A percentile compares a stretch with the other conserved stretches of the same genome.
Evolutionary conservation across 495 filamentous ascomycete species (phyloP).

Genomic region (Lasiosphaeria ovina): DNA sequence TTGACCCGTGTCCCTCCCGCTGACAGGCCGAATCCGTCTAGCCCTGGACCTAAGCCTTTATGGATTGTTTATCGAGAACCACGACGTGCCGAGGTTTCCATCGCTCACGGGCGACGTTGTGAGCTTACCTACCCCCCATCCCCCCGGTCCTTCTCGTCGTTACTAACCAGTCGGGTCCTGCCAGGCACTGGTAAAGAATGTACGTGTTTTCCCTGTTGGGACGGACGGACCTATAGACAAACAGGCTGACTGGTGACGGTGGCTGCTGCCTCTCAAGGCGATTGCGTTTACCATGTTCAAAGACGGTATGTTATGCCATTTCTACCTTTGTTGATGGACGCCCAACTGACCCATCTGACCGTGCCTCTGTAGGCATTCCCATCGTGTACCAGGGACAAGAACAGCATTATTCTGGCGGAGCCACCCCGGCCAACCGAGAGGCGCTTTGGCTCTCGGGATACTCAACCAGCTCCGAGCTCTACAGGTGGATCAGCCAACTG

Average conservation of each 20-base stretch:
- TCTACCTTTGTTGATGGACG: constrained; percentile 33
- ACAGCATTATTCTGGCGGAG: constrained; percentile 61
- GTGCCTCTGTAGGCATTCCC: constrained; percentile 34
- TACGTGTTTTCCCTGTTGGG: constrained; percentile 5
- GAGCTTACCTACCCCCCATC: not conserved
- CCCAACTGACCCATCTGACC: constrained; percentile 41
- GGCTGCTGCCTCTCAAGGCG: constrained; percentile 43
- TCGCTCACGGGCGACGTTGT: constrained; percentile 52
- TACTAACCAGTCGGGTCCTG: not conserved
- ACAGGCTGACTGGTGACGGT: not conserved
- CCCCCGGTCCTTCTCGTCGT: not conserved
- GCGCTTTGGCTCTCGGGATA: constrained; percentile 71
- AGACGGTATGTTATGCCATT: constrained; percentile 37
- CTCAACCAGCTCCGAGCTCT: constrained; percentile 56
- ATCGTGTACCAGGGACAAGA: constrained; percentile 62
- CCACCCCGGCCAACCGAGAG: constrained; percentile 66
- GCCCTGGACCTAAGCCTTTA: constrained; percentile 64
- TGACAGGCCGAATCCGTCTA: not conserved
- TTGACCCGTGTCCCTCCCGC: not conserved
- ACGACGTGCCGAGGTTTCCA: constrained; percentile 69
- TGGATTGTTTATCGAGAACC: constrained; percentile 77
- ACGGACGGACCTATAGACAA: not conserved
- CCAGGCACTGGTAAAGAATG: constrained; percentile 28
- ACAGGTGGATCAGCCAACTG: constrained; percentile 52
- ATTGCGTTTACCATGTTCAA: constrained; percentile 69